Evolutionary conservation across 2,329 filamentous ascomycete species (phyloP), one percentile per base, ranked within the genome.

Genomic region (Sporothrix curviconia): DNA sequence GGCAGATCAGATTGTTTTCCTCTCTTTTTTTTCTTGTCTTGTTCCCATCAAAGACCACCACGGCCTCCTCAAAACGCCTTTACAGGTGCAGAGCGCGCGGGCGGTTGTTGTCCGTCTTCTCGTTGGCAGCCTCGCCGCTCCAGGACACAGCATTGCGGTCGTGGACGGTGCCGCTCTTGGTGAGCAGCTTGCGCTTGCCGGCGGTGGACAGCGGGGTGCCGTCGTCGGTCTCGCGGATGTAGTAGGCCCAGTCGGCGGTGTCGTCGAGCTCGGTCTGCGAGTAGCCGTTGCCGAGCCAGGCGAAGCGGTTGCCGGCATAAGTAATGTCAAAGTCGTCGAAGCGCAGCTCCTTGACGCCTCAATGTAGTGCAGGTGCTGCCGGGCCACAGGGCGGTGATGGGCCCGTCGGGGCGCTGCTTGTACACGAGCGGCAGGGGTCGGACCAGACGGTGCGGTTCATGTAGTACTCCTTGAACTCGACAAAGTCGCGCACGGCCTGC

Each of bases 201-300:
- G 57, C 54, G 3, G 57, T 59, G 19, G 59, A 57, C 50, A 61
- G 57, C 32, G 59, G 59, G 15, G 50, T n/a, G 22, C 57, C 46
- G 36, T 60, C 56, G 53, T 60, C 59, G 19, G 9, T 7, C 53
- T 60, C 59, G 46, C 59, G 59, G 32, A 59, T 54, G 56, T 60
- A 60, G 53, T 60, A 60, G 36, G 59, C 56, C 59, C 52, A 68
- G 61, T 77, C 75, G 8, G 70, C 68, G 1, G 69, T 72, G 2
- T 67, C 60, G 59, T 74, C 73, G 49, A 70, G 64, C 64, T 76
- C 74, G 0, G 69, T 72, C 63, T 75, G 71, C 44, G 72, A 76
- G 62, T 72, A 71, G 7, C 75, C 74, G 65, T 75, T 75, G 40
- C 62, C 62, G 36, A 64, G 56, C 54, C 55, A 62, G 15, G 58